These are phyloP conservation scores for Pythium diclinum DNA, from an alignment of 352 stramenopile species.

Conservation along the genomic window DNA sequence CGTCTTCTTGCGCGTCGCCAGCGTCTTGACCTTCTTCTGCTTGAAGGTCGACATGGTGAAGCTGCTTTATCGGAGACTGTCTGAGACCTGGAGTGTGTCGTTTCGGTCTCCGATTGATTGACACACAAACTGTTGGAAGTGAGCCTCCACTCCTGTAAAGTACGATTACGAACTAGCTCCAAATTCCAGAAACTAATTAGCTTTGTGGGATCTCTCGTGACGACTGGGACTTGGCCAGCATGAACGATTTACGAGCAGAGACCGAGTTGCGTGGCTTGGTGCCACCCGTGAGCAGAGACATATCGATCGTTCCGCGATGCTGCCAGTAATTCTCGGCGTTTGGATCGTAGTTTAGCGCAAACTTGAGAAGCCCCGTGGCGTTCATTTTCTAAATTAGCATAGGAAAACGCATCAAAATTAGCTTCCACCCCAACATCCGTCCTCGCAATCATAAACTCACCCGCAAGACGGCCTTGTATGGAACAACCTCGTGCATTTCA, in stretches of 20 bases:
- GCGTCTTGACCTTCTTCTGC: slow-evolving; percentile 82
- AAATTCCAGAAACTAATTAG: no score
- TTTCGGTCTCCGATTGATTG: slow-evolving; percentile 6
- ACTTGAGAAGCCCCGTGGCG: slow-evolving; percentile 67
- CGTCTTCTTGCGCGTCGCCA: slow-evolving; percentile 76
- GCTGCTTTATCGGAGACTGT: neutral
- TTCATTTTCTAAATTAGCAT: slow-evolving; percentile 57
- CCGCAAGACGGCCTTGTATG: slow-evolving; percentile 55
- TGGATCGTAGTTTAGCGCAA: slow-evolving; percentile 66
- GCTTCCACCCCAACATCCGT: neutral
- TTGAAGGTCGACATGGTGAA: slow-evolving; percentile 72
- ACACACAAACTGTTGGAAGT: slow-evolving; percentile 6
- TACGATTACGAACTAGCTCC: slow-evolving; percentile 7
- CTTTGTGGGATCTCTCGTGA: neutral
- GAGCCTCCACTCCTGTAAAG: slow-evolving; percentile 2
- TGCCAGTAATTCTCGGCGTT: slow-evolving; percentile 56
- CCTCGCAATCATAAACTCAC: slow-evolving; percentile 21
- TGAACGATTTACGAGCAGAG: neutral
- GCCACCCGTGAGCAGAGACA: neutral
- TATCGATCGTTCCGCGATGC: slow-evolving; percentile 8
- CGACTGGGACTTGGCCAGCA: neutral
- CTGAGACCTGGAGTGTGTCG: neutral
- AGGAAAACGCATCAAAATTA: no score
- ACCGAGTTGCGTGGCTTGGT: neutral
- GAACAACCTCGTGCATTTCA: slow-evolving; percentile 45